These are phyloP conservation scores for Verticillium longisporum DNA, from an alignment of 2,329 filamentous ascomycete genomes.

Conservation along the genomic window DNA sequence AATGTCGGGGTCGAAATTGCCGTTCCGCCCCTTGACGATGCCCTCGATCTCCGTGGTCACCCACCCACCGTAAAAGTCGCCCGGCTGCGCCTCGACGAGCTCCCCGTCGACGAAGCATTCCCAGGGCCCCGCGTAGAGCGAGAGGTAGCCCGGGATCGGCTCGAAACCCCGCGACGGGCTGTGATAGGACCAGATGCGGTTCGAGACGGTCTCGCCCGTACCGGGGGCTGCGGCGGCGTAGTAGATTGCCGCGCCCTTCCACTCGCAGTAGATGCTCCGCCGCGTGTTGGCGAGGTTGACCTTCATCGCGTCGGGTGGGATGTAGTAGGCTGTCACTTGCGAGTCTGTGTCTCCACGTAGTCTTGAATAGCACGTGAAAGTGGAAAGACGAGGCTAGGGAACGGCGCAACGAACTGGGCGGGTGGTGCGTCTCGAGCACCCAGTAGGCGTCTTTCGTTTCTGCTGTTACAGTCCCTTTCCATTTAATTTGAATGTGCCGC, in stretches of 20 bases:
- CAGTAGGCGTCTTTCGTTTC: conserved; percentile 54
- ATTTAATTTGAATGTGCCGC: conserved; percentile 49
- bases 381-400: background rate
- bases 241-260: conserved; percentile 55
- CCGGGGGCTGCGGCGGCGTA: conserved; percentile 38
- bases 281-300: conserved; percentile 38
- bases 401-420: conserved; percentile 39
- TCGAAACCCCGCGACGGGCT: conserved; percentile 43
- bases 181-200: conserved; percentile 55
- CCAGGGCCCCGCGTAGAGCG: conserved; percentile 56
- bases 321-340: conserved; percentile 44
- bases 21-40: conserved; percentile 34
- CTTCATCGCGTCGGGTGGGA: conserved; percentile 43
- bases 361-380: too few relatives aligned
- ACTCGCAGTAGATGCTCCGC: conserved; percentile 47
- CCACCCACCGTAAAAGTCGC: conserved; percentile 61
- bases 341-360: background rate
- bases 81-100: conserved; percentile 50
- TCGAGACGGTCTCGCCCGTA: conserved; percentile 27
- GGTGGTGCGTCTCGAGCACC: conserved; percentile 57
- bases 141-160: conserved; percentile 47
- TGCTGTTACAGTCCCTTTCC: conserved; percentile 46
- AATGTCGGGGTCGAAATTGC: conserved; percentile 29
- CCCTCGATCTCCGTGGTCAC: conserved; percentile 53
- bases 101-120: conserved; percentile 57